A percentile compares a stretch with the other conserved stretches of the same genome.
These are phyloP conservation scores for Ascoidea tarda DNA, from an alignment of 805 yeast genomes.

Conservation along the genomic window DNA sequence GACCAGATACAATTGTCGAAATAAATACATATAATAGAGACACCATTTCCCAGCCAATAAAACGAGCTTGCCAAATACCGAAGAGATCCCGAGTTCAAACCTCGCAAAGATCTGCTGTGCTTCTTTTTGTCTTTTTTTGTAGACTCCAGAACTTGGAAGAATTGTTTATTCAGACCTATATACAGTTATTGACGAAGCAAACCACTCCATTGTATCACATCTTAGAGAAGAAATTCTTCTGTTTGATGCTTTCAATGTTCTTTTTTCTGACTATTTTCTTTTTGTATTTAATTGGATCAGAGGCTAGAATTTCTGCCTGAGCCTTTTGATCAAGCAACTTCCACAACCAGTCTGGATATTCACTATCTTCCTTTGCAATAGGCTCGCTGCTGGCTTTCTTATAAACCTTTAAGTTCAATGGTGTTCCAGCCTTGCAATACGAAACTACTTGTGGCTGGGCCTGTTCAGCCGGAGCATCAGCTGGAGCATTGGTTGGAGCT, in stretches of 20 bases:
- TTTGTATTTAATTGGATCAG: conserved; percentile 51
- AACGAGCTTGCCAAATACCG: too few relatives aligned
- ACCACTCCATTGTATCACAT: conserved; percentile 18
- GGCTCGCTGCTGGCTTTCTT: conserved; percentile 77
- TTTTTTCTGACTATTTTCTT: conserved; percentile 54
- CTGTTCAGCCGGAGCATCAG: not conserved
- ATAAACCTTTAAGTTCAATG: conserved; percentile 47
- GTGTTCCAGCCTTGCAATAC: conserved; percentile 59
- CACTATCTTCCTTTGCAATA: conserved; percentile 73
- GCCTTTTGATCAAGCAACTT: conserved; percentile 53
- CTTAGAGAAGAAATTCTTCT: conserved; percentile 61
- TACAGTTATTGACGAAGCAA: too few relatives aligned
- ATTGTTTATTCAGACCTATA: too few relatives aligned
- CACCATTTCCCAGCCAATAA: too few relatives aligned
- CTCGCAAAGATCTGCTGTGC: too few relatives aligned
- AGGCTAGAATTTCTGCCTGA: conserved; percentile 40
- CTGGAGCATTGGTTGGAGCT: too few relatives aligned
- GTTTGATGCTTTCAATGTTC: conserved; percentile 59
- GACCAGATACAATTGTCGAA: too few relatives aligned
- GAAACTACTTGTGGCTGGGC: conserved; percentile 17
- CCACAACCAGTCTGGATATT: conserved; percentile 96
- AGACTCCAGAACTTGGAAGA: too few relatives aligned
- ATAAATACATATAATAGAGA: too few relatives aligned
- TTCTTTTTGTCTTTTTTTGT: too few relatives aligned
- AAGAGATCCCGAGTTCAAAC: too few relatives aligned